Conservation (phyloP, 2,329 filamentous ascomycete species). For the Periconia digitata region DNA sequence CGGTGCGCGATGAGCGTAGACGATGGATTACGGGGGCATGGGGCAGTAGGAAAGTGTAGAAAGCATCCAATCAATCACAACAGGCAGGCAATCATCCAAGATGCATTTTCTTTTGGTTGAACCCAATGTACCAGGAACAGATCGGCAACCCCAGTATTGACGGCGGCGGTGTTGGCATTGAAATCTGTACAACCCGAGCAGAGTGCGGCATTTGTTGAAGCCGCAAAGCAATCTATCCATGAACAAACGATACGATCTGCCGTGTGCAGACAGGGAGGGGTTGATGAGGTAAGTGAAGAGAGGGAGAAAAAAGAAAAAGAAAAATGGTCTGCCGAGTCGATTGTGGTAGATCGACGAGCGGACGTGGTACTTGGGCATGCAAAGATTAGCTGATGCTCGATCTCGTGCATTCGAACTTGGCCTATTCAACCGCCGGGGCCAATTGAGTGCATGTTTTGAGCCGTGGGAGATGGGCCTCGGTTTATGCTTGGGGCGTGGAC, state of each 20-base stretch:
- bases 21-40: conserved; percentile 8
- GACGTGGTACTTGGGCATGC: background rate
- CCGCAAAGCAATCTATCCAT: background rate
- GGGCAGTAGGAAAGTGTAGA: conserved; percentile 8
- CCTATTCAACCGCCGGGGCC: conserved; percentile 8
- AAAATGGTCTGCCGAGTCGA: conserved; percentile 3
- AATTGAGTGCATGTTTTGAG: background rate
- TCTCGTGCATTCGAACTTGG: conserved; percentile 8
- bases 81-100: background rate
- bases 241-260: background rate
- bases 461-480: conserved; percentile 23
- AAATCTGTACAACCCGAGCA: background rate
- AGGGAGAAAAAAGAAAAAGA: background rate
- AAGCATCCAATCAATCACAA: conserved; percentile 12
- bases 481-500: no score
- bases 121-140: no score
- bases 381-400: background rate
- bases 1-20: conserved; percentile 71
- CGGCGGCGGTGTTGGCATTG: background rate
- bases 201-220: background rate
- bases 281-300: background rate
- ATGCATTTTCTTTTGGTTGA: background rate
- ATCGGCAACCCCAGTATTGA: background rate
- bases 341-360: background rate
- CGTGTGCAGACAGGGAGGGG: background rate